Evolutionary conservation across 768 basidiomycete genomes (phyloP).

Genomic region (Aureoboletus auriporus): DNA sequence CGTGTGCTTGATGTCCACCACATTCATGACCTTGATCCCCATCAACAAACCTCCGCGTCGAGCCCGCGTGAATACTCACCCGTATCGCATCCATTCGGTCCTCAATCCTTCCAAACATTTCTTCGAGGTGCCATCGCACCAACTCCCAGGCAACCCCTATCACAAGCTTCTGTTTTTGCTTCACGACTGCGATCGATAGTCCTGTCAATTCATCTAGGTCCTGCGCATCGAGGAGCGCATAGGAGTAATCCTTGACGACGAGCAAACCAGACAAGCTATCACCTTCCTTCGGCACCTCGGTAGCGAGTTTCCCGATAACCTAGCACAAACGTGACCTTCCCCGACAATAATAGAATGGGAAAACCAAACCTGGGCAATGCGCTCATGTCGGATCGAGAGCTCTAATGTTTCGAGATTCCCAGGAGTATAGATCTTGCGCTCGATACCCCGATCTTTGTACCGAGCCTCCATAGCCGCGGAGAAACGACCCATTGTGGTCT

Average conservation of each 20-base stretch:
- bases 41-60: not conserved
- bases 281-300: slow-evolving; percentile 61
- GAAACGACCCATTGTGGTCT: slow-evolving; percentile 85
- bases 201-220: slow-evolving; percentile 90
- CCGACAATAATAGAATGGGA: not conserved
- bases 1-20: slow-evolving; percentile 75
- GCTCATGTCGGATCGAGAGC: slow-evolving; percentile 82
- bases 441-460: slow-evolving; percentile 82
- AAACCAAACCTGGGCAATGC: slow-evolving; percentile 75
- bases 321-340: slow-evolving; percentile 26
- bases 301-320: slow-evolving; percentile 90
- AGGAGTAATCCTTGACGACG: slow-evolving; percentile 90
- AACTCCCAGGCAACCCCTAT: slow-evolving; percentile 86
- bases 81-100: slow-evolving; percentile 65
- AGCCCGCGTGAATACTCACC: slow-evolving; percentile 38
- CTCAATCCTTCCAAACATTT: slow-evolving; percentile 83
- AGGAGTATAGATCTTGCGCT: slow-evolving; percentile 92
- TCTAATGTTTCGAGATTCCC: slow-evolving; percentile 84
- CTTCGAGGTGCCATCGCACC: slow-evolving; percentile 94
- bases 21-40: slow-evolving; percentile 78
- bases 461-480: slow-evolving; percentile 77
- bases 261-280: slow-evolving; percentile 79
- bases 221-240: slow-evolving; percentile 85
- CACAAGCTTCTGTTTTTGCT: slow-evolving; percentile 77
- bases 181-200: slow-evolving; percentile 75